Evolutionary conservation across 345 rosid genomes (phyloP), one percentile per base, ranked within the genome.

Genomic region (Ricinus communis): DNA sequence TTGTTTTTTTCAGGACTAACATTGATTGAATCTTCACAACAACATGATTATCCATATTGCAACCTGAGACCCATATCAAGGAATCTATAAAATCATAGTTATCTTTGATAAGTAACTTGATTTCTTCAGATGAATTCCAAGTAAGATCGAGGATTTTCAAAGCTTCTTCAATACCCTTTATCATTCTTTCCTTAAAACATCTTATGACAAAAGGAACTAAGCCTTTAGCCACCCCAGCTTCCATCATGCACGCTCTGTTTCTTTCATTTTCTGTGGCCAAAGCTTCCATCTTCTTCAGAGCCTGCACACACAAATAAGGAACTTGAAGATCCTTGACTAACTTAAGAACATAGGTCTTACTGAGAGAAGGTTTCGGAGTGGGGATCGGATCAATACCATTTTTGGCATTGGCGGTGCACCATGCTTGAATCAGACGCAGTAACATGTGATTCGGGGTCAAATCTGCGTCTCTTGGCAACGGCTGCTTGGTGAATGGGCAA

Each of bases 401-500:
- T 1, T 41, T 68, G 0, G 78, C 59, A 33, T 79, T 78, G 22
- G 58, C 36, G 1, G 61, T 47, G 56, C 78, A 82, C 92, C 92
- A 88, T 1, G 84, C 78, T 56, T 88, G 87, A 61, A 88, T 86
- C 30, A 88, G 74, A n/a, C 88, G 75, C 53, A 64, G 73, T 1
- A 86, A 72, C 0, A 82, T 88, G 80, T 81, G 86, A 68, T 88
- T 88, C 1, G 90, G 85, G 1, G 87, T 88, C 52, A 86, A 62
- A 51, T 58, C 79, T 25, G 82, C 79, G 54, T 59, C 74, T 25
- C 68, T 68, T 0, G 84, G 88, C 70, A 88, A 62, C 0, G 76
- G 83, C 71, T 84, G 90, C 62, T 86, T 86, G 21, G 90, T 84
- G 1, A 88, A 77, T 0, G 92, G 92, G 36, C 92, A 88, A 0